A percentile compares a stretch with the other conserved stretches of the same genome.
Evolutionary conservation across 495 filamentous ascomycete species (phyloP).

Genomic region (Parachaetomium inaequale): DNA sequence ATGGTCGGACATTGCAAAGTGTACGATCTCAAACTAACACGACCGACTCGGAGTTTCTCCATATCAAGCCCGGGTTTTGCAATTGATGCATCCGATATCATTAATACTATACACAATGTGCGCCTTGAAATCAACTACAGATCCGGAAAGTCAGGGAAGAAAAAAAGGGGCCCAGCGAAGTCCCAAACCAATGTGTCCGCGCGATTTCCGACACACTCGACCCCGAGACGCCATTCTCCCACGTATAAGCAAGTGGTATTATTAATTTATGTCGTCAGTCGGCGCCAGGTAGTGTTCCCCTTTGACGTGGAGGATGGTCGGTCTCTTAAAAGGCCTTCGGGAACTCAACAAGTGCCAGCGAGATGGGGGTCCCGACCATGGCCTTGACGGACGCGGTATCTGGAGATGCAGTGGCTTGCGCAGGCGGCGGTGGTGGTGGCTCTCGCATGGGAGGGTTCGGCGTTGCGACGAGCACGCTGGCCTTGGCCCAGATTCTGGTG

Average conservation of each 20-base stretch:
- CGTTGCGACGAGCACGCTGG: conserved; percentile 7
- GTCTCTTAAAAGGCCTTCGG: not conserved
- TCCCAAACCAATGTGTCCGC: too few species aligned
- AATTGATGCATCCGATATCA: not conserved
- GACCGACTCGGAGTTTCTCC: not conserved
- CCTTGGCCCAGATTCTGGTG: conserved; percentile 12
- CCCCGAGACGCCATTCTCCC: too few species aligned
- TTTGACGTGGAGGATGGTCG: too few species aligned
- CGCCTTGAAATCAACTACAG: not conserved
- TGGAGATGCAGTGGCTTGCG: not conserved
- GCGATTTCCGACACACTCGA: too few species aligned
- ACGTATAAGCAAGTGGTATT: too few species aligned
- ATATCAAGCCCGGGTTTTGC: not conserved
- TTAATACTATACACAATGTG: not conserved
- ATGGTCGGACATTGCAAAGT: too few species aligned
- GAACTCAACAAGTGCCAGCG: not conserved
- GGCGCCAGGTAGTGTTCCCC: too few species aligned
- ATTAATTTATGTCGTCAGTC: too few species aligned
- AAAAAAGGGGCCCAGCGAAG: not conserved
- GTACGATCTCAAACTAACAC: too few species aligned
- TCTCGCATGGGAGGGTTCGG: not conserved
- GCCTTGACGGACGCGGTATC: not conserved
- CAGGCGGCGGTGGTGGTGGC: not conserved
- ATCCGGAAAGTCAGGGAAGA: not conserved
- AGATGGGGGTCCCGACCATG: not conserved